phyloP scores from a whole-genome alignment of 768 basidiomycete genomes.

The Russula abietina region DNA sequence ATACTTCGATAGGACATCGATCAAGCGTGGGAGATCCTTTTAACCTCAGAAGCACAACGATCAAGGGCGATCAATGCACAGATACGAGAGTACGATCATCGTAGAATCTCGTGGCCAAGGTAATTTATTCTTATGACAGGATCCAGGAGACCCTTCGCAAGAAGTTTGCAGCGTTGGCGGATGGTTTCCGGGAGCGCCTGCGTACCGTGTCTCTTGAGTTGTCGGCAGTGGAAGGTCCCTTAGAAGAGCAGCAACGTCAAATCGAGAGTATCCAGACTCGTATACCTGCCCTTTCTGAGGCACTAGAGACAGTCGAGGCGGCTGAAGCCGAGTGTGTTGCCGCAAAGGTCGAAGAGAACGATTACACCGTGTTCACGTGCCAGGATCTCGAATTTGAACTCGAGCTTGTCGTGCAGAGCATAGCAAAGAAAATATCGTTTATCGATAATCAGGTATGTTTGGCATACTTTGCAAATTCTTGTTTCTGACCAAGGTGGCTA shows the following conservation, averaged over 20 bases:
- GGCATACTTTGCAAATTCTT: neutral
- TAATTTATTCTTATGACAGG: slow-evolving; percentile 35
- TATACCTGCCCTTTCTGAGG: slow-evolving; percentile 58
- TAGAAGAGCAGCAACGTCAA: slow-evolving; percentile 77
- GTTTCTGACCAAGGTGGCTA: neutral
- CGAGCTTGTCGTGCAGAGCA: slow-evolving; percentile 69
- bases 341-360: slow-evolving; percentile 96
- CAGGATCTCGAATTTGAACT: slow-evolving; percentile 90
- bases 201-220: slow-evolving; percentile 64
- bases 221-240: slow-evolving; percentile 64
- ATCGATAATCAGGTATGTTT: slow-evolving; percentile 85
- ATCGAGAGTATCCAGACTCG: slow-evolving; percentile 59
- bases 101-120: neutral
- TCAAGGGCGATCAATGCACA: slow-evolving; percentile 83
- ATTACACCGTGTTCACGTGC: slow-evolving; percentile 84
- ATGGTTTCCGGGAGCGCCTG: slow-evolving; percentile 65
- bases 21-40: slow-evolving; percentile 62
- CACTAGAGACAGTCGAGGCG: slow-evolving; percentile 45
- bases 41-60: slow-evolving; percentile 67
- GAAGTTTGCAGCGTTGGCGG: slow-evolving; percentile 70
- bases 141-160: slow-evolving; percentile 78
- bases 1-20: slow-evolving; percentile 57
- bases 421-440: slow-evolving; percentile 88
- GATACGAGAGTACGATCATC: slow-evolving; percentile 67
- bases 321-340: slow-evolving; percentile 73